These are phyloP conservation scores for Mortierella sp. DNA, from an alignment of 371 early-diverging fungal genomes.

Conservation along the genomic window DNA sequence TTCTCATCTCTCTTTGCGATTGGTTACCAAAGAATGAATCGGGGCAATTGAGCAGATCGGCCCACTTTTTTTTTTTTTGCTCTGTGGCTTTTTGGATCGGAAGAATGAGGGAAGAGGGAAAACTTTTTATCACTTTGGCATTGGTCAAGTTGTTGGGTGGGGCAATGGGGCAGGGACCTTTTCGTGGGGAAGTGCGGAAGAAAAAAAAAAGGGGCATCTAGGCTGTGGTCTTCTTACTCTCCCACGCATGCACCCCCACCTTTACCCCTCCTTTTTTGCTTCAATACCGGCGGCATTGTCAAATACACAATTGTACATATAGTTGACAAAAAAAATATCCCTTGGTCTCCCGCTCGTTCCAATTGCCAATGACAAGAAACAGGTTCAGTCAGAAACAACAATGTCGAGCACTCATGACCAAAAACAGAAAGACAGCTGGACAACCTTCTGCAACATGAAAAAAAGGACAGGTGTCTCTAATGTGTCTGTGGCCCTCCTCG, in stretches of 20 bases:
- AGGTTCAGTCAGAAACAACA: not conserved
- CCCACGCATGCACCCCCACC: conserved; percentile 3
- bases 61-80: too few species aligned
- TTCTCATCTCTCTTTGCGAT: too few species aligned
- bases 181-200: not conserved
- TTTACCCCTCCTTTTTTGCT: conserved; percentile 9
- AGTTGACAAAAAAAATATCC: not conserved
- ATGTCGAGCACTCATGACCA: not conserved
- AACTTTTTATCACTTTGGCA: not conserved
- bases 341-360: not conserved
- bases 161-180: not conserved
- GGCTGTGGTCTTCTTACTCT: not conserved
- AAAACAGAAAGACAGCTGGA: conserved; percentile 8
- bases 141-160: not conserved
- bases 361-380: not conserved
- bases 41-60: too few species aligned
- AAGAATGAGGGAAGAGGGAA: not conserved
- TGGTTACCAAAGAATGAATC: too few species aligned
- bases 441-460: not conserved
- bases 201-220: not conserved
- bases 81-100: too few species aligned
- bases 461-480: not conserved
- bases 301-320: too few species aligned
- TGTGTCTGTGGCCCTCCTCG: not conserved
- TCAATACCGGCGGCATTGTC: too few species aligned